Conservation (phyloP, 2,329 filamentous ascomycete species). For the Akanthomyces uredinophilus region DNA sequence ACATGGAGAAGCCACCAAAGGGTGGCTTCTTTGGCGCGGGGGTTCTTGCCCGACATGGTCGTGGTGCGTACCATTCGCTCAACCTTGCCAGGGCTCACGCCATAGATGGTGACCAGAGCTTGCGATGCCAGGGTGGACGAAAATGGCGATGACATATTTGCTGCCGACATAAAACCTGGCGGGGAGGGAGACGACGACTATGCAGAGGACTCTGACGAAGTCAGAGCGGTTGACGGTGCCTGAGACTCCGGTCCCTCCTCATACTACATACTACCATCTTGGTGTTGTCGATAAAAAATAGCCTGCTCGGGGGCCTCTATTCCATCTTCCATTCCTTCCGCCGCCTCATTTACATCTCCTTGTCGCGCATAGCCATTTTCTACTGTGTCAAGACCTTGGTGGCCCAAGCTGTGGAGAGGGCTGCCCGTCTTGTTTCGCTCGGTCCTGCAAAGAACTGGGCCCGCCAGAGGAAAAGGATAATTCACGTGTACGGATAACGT, state of each 20-base stretch:
- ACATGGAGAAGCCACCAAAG: constrained; percentile 82
- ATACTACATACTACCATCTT: constrained; percentile 2
- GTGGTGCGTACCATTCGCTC: constrained; percentile 74
- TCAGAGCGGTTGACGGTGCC: constrained; percentile 28
- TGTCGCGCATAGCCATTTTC: constrained; percentile 13
- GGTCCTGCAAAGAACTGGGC: constrained; percentile 16
- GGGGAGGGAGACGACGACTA: constrained; percentile 72
- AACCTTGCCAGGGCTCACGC: constrained; percentile 63
- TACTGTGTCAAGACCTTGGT: constrained; percentile 13
- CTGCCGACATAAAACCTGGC: constrained; percentile 61
- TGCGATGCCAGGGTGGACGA: constrained; percentile 65
- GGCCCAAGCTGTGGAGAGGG: constrained; percentile 14
- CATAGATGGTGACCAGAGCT: constrained; percentile 72
- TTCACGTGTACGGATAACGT: constrained; percentile 9
- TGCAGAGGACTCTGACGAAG: constrained; percentile 69
- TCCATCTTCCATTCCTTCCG: constrained; percentile 11
- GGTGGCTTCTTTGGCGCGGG: constrained; percentile 76
- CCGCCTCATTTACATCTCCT: constrained; percentile 7
- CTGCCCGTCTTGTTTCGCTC: constrained; percentile 14
- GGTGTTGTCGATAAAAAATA: constrained; percentile 15
- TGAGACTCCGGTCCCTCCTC: constrained; percentile 2
- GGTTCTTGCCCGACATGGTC: constrained; percentile 74
- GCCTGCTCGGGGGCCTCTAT: constrained; percentile 4
- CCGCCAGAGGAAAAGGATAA: not conserved
- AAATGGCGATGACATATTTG: constrained; percentile 78